These are phyloP conservation scores for Auricularia heimuer DNA, from an alignment of 768 basidiomycete species.

Conservation along the genomic window DNA sequence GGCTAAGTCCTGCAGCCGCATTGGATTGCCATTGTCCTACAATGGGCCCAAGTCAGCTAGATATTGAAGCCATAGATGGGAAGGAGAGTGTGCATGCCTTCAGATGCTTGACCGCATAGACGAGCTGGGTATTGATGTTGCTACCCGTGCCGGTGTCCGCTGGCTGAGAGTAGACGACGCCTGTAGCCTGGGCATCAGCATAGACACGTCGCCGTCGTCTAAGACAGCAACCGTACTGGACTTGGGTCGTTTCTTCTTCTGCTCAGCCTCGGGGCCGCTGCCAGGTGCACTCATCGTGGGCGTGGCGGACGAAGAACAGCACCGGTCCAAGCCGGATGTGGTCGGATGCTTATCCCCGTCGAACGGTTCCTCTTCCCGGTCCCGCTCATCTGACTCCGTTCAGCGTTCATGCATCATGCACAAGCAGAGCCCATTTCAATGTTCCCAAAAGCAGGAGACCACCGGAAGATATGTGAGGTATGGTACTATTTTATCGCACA, in stretches of 20 bases:
- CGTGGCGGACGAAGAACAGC: neutral
- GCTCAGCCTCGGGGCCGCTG: slow-evolving; percentile 6
- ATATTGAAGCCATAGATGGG: too few species aligned
- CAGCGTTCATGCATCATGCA: too few species aligned
- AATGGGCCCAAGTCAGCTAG: slow-evolving; percentile 15
- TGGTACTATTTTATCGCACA: too few species aligned
- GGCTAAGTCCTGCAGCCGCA: slow-evolving; percentile 81
- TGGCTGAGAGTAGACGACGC: slow-evolving; percentile 77
- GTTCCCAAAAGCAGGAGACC: too few species aligned
- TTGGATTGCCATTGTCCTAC: slow-evolving; percentile 53
- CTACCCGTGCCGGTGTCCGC: slow-evolving; percentile 73
- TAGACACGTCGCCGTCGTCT: neutral
- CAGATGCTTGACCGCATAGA: slow-evolving; percentile 73
- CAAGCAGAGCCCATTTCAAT: too few species aligned
- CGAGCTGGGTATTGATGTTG: slow-evolving; percentile 80
- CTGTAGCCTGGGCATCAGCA: slow-evolving; percentile 24
- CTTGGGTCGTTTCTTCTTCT: slow-evolving; percentile 53
- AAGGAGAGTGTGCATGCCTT: slow-evolving; percentile 38
- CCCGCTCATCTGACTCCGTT: too few species aligned
- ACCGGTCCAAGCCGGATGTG: too few species aligned
- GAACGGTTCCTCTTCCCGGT: too few species aligned
- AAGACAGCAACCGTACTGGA: slow-evolving; percentile 36
- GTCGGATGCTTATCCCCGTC: too few species aligned
- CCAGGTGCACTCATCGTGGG: neutral
- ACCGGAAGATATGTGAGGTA: too few species aligned